Percentiles rank a stretch among this genome's conserved stretches.
Conservation (phyloP, 176 grass and related monocot genomes). For the Zizania latifolia region DNA sequence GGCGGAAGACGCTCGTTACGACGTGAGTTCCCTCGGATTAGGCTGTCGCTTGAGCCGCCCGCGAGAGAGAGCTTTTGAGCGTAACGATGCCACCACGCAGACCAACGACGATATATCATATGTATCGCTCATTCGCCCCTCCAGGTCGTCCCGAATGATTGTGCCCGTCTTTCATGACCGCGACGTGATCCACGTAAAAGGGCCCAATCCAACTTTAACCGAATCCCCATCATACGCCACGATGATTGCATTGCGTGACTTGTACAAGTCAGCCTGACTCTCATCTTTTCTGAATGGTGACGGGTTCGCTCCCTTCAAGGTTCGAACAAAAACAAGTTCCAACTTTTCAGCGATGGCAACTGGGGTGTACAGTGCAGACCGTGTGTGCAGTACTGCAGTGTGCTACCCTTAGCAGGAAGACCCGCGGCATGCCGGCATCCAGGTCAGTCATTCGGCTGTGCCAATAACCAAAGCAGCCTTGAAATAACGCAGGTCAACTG, state of each 20-base stretch:
- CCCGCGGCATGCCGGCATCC: too few species aligned
- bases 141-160: neutral
- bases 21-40: constrained; percentile 17
- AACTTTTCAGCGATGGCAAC: neutral
- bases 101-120: constrained; percentile 5
- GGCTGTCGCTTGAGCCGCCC: constrained; percentile 25
- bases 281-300: neutral
- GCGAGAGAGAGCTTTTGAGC: constrained; percentile 8
- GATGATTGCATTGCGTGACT: neutral
- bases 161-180: neutral
- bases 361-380: too few species aligned
- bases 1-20: neutral
- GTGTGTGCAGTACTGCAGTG: too few species aligned
- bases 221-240: neutral
- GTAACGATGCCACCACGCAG: neutral
- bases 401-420: too few species aligned
- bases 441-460: too few species aligned
- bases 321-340: neutral
- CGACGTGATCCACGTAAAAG: neutral
- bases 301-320: too few species aligned
- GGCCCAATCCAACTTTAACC: neutral
- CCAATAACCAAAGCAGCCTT: too few species aligned
- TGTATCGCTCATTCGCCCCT: too few species aligned
- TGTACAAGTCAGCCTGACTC: neutral
- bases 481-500: too few species aligned